Conservation (phyloP, 1,284 basidiomycete genomes). For the Irpex sp. region DNA sequence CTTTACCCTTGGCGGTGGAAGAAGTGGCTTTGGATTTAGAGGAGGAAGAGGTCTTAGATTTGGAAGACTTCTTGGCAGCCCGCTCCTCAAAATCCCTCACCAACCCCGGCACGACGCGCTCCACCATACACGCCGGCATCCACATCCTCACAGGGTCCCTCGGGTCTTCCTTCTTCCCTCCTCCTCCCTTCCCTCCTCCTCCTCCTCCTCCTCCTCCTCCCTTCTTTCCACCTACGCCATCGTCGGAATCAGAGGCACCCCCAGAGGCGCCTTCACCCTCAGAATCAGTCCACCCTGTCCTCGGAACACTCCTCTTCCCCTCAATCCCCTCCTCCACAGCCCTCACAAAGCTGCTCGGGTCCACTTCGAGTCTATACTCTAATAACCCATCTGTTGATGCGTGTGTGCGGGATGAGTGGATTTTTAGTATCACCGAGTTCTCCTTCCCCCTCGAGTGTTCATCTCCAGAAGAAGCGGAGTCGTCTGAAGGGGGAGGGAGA, state of each 20-base stretch:
- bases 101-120: slow-evolving; percentile 57
- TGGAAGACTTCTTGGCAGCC: slow-evolving; percentile 37
- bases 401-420: slow-evolving; percentile 48
- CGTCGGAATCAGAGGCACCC: slow-evolving; percentile 23
- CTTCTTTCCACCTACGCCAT: slow-evolving; percentile 26
- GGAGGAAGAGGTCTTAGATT: no score
- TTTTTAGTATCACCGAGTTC: slow-evolving; percentile 37
- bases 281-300: slow-evolving; percentile 33
- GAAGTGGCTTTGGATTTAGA: no score
- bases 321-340: slow-evolving; percentile 62
- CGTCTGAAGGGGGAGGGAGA: no score
- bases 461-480: no score
- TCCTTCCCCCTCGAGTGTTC: no score
- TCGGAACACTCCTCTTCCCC: slow-evolving; percentile 51
- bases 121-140: slow-evolving; percentile 76
- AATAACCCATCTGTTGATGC: slow-evolving; percentile 63
- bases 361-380: slow-evolving; percentile 73
- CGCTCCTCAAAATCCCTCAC: slow-evolving; percentile 62
- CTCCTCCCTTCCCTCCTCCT: slow-evolving; percentile 25
- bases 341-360: slow-evolving; percentile 58
- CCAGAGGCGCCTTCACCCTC: slow-evolving; percentile 27
- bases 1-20: no score
- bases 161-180: slow-evolving; percentile 25
- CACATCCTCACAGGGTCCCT: slow-evolving; percentile 48
- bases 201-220: slow-evolving; percentile 27